Evolutionary conservation across 345 rosid species (phyloP).

Genomic region (Adansonia digitata): DNA sequence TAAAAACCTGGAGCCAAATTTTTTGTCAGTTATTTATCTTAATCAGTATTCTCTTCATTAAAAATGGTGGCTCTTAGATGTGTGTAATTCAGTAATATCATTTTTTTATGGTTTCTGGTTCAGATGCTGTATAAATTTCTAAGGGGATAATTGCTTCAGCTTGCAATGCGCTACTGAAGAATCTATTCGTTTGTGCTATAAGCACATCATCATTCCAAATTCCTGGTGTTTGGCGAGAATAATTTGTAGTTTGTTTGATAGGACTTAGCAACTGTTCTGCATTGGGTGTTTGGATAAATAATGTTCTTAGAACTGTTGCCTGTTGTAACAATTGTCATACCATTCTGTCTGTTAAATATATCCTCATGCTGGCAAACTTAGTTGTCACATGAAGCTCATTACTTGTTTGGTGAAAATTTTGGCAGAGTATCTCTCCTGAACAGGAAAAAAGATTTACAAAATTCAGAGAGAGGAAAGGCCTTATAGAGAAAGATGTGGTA

Average conservation of each 20-base stretch:
- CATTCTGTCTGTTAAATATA: neutral
- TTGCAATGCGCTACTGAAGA: neutral
- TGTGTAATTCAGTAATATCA: neutral
- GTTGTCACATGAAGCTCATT: neutral
- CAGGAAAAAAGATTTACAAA: conserved; percentile 94
- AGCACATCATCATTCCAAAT: neutral
- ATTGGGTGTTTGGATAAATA: neutral
- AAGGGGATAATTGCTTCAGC: neutral
- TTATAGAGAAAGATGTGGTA: conserved; percentile 96
- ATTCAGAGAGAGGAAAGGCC: conserved; percentile 90
- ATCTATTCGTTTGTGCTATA: neutral
- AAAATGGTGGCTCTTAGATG: neutral
- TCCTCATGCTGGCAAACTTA: neutral
- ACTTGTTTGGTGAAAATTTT: conserved; percentile 11
- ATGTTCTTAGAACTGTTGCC: neutral
- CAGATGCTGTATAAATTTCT: neutral
- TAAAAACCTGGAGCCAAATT: neutral
- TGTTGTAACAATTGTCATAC: neutral
- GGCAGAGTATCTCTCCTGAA: conserved; percentile 83
- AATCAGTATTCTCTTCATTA: neutral
- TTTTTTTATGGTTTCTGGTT: neutral
- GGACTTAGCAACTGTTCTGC: neutral
- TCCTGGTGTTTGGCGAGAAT: neutral
- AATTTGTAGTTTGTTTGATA: neutral
- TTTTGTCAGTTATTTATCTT: neutral